phyloP scores from a whole-genome alignment of 2,329 filamentous ascomycete species.

The Paracoccidioides brasiliensis region DNA sequence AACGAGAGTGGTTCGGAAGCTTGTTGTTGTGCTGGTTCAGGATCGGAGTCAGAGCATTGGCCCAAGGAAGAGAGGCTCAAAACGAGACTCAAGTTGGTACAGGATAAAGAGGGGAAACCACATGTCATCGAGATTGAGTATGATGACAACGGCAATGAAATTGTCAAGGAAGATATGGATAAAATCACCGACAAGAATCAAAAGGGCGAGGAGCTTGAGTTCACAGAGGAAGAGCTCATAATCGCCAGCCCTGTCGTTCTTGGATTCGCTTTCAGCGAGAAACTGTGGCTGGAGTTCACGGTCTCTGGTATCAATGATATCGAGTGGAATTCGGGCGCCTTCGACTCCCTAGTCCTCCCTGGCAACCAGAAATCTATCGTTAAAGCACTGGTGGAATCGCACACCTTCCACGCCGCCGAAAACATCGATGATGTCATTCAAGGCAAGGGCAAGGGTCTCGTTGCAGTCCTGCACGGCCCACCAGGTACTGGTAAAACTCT shows the following conservation, averaged over 20 bases:
- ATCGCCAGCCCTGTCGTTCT: constrained; percentile 74
- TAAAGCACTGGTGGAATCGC: constrained; percentile 68
- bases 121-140: constrained; percentile 43
- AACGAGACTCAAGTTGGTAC: constrained; percentile 40
- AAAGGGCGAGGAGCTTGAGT: constrained; percentile 36
- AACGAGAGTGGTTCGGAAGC: constrained; percentile 30
- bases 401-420: constrained; percentile 67
- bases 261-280: constrained; percentile 78
- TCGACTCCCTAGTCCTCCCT: constrained; percentile 64
- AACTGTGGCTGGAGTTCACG: constrained; percentile 79
- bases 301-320: constrained; percentile 70
- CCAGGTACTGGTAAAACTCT: constrained; percentile 83
- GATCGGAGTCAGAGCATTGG: constrained; percentile 21
- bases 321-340: constrained; percentile 71
- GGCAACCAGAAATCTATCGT: constrained; percentile 54
- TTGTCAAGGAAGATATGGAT: constrained; percentile 46
- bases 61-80: constrained; percentile 26
- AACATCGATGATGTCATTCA: constrained; percentile 73
- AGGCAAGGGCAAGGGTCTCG: constrained; percentile 77
- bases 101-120: constrained; percentile 40
- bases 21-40: constrained; percentile 24
- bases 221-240: constrained; percentile 71
- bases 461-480: constrained; percentile 68
- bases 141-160: constrained; percentile 42
- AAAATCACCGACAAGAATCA: constrained; percentile 30